Conservation (phyloP, 108 stramenopile species). For the Bacterosira constricta region DNA sequence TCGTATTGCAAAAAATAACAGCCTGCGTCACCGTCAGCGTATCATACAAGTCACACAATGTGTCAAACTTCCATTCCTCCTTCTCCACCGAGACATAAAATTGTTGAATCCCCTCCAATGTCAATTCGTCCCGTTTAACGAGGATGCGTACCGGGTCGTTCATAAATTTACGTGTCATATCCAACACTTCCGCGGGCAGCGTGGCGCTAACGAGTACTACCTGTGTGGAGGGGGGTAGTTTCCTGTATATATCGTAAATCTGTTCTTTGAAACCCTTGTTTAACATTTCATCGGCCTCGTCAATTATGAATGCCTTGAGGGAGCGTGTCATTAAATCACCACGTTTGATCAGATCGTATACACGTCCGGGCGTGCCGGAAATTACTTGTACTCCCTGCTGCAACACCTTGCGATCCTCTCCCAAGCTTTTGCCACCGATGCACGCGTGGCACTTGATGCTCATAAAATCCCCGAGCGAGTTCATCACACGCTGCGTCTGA, state of each 20-base stretch:
- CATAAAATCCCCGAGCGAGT: slow-evolving; percentile 96
- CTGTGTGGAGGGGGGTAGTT: slow-evolving; percentile 91
- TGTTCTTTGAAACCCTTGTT: slow-evolving; percentile 98
- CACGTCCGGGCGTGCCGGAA: slow-evolving; percentile 98
- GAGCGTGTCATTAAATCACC: slow-evolving; percentile 79
- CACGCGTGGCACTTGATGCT: slow-evolving; percentile 96
- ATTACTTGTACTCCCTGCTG: slow-evolving; percentile 93
- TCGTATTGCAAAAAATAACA: slow-evolving; percentile 99
- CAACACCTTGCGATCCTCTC: slow-evolving; percentile 91
- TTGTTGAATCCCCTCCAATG: slow-evolving; percentile 98
- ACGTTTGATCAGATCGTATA: slow-evolving; percentile 96
- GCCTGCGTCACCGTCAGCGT: slow-evolving; percentile 99
- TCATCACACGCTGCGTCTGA: slow-evolving; percentile 94
- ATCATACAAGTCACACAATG: slow-evolving; percentile 98
- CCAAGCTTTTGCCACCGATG: slow-evolving; percentile 96
- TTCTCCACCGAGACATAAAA: slow-evolving; percentile 97
- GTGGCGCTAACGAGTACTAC: slow-evolving; percentile 97
- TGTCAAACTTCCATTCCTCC: slow-evolving; percentile 99
- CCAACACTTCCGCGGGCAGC: slow-evolving; percentile 92
- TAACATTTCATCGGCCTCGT: slow-evolving; percentile 99
- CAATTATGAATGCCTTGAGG: slow-evolving; percentile 93
- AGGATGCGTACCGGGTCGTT: slow-evolving; percentile 95
- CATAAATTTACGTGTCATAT: slow-evolving; percentile 99
- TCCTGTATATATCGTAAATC: slow-evolving; percentile 99
- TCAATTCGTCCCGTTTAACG: slow-evolving; percentile 98